These are phyloP conservation scores for Epichloe aotearoae DNA, from an alignment of 2,329 filamentous ascomycete genomes.

Conservation along the genomic window DNA sequence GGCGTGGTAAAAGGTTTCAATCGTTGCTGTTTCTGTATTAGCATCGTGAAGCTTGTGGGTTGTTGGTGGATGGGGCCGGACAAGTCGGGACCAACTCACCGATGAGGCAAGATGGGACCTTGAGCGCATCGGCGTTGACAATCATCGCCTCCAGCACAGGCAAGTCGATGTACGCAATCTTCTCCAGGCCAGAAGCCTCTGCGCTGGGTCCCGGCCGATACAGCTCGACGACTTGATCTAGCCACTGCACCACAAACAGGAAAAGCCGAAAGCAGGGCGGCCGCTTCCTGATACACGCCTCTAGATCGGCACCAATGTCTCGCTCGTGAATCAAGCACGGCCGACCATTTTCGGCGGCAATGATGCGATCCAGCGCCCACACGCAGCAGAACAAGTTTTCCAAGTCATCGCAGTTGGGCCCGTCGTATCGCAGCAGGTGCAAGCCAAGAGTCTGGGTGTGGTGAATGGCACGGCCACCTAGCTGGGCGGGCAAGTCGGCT, in stretches of 20 bases:
- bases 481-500: constrained; percentile 38
- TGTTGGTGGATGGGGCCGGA: background rate
- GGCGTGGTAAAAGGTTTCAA: constrained; percentile 51
- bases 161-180: constrained; percentile 36
- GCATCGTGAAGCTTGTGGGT: background rate
- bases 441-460: constrained; percentile 43
- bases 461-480: constrained; percentile 41
- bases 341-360: constrained; percentile 45
- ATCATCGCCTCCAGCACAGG: constrained; percentile 46
- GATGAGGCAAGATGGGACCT: constrained; percentile 34
- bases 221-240: constrained; percentile 46
- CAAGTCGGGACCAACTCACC: constrained; percentile 23
- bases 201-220: constrained; percentile 41
- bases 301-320: constrained; percentile 42
- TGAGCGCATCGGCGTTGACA: constrained; percentile 37
- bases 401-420: constrained; percentile 26
- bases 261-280: constrained; percentile 44
- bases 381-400: constrained; percentile 43
- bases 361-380: constrained; percentile 48
- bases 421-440: constrained; percentile 33
- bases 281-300: constrained; percentile 36
- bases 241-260: constrained; percentile 37
- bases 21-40: constrained; percentile 29
- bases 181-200: constrained; percentile 26
- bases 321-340: constrained; percentile 47